Conservation (phyloP, 2,329 filamentous ascomycete species). For the Colletotrichum tropicale region DNA sequence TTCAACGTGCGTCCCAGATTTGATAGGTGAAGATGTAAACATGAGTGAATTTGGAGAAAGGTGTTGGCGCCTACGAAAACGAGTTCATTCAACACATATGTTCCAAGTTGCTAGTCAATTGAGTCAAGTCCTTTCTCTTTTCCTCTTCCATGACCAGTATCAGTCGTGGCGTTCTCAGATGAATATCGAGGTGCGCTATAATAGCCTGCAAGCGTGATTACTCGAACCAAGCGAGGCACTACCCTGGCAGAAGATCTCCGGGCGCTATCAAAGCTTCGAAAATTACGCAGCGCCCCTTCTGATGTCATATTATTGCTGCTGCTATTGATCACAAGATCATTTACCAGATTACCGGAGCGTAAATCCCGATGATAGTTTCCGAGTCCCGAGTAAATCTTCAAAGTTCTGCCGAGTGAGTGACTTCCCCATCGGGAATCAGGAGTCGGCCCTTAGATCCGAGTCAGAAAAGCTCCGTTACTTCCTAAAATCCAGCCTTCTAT, state of each 20-base stretch:
- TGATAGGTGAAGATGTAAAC: neutral
- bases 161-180: neutral
- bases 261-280: neutral
- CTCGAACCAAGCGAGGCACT: neutral
- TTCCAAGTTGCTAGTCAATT: neutral
- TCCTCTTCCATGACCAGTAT: neutral
- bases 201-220: neutral
- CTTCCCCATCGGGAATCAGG: neutral
- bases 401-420: neutral
- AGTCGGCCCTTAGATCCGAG: neutral
- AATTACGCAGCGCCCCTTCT: neutral
- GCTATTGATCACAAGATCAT: neutral
- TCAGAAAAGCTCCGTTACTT: neutral
- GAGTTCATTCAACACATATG: neutral
- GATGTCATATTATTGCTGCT: neutral
- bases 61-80: neutral
- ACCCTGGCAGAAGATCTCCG: neutral
- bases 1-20: neutral
- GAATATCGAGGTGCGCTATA: neutral
- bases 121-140: neutral
- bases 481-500: neutral
- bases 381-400: neutral
- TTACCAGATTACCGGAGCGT: neutral
- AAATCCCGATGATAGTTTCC: neutral
- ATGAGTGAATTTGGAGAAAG: neutral